Percentiles rank a stretch among this genome's conserved stretches.
phyloP scores from a whole-genome alignment of 2,329 filamentous ascomycete genomes.

The Claviceps humidiphila region DNA sequence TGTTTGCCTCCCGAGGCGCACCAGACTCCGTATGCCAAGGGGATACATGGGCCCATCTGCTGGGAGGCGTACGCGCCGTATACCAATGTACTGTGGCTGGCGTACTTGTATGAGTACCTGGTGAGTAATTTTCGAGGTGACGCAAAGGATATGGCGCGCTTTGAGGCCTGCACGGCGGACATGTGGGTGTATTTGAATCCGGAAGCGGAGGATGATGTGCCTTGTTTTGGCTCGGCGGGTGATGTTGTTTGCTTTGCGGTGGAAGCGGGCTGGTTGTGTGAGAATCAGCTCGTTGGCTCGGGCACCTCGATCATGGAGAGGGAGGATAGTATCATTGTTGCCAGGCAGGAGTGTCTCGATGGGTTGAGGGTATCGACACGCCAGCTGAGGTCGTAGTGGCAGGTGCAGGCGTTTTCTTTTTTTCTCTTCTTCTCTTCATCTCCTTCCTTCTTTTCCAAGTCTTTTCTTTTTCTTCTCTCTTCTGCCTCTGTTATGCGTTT shows the following conservation, averaged over 20 bases:
- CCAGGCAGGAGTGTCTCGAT: constrained; percentile 15
- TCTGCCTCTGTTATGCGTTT: background rate
- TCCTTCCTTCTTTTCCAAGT: background rate
- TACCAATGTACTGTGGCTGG: constrained; percentile 53
- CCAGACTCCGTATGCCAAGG: constrained; percentile 31
- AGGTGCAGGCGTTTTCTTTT: background rate
- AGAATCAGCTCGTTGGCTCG: constrained; percentile 34
- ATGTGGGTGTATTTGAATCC: constrained; percentile 42
- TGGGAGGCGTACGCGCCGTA: constrained; percentile 46
- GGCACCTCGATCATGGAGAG: constrained; percentile 22
- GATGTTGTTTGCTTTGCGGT: constrained; percentile 44
- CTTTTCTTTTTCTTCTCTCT: background rate
- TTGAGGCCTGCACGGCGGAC: constrained; percentile 36
- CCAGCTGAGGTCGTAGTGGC: constrained; percentile 1
- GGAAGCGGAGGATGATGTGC: constrained; percentile 30
- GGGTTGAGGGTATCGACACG: constrained; percentile 13
- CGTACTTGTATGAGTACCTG: constrained; percentile 46
- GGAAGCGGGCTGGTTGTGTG: constrained; percentile 43
- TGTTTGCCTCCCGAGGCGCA: constrained; percentile 36
- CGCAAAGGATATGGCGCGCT: constrained; percentile 30
- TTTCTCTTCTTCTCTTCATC: background rate
- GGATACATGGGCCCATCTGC: constrained; percentile 33
- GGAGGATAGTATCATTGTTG: constrained; percentile 28
- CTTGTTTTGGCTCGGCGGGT: constrained; percentile 40
- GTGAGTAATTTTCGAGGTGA: constrained; percentile 32